These are phyloP conservation scores for Gloeophyllum trabeum DNA, from an alignment of 768 basidiomycete species.

Conservation along the genomic window DNA sequence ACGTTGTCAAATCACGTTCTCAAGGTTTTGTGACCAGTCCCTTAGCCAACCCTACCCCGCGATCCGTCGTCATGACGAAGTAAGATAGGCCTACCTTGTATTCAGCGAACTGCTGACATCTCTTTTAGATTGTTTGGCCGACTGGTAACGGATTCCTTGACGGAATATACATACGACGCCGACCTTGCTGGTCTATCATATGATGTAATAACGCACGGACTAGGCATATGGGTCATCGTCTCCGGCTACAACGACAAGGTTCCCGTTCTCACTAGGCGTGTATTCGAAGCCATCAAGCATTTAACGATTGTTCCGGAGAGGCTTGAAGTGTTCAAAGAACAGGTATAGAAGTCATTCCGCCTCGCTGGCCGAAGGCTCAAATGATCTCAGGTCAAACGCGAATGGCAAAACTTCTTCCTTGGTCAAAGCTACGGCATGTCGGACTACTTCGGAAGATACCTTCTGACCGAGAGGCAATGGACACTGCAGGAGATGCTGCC, in stretches of 20 bases:
- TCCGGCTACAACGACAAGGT: slow-evolving; percentile 92
- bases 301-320: slow-evolving; percentile 60
- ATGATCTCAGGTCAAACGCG: slow-evolving; percentile 46
- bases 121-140: slow-evolving; percentile 60
- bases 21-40: slow-evolving; percentile 36
- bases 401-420: slow-evolving; percentile 82
- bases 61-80: slow-evolving; percentile 66
- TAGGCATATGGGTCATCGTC: slow-evolving; percentile 57
- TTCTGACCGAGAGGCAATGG: slow-evolving; percentile 65
- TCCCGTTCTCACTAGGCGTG: slow-evolving; percentile 55
- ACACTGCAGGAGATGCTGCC: slow-evolving; percentile 66
- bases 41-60: slow-evolving; percentile 47
- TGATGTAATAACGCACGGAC: slow-evolving; percentile 45
- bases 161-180: slow-evolving; percentile 89
- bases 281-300: slow-evolving; percentile 57
- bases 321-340: slow-evolving; percentile 74
- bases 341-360: slow-evolving; percentile 29
- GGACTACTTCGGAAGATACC: slow-evolving; percentile 62
- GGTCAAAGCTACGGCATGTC: slow-evolving; percentile 74
- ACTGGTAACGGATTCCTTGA: slow-evolving; percentile 79
- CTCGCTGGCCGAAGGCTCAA: background rate
- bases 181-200: slow-evolving; percentile 84
- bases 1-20: slow-evolving; percentile 3
- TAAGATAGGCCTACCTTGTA: slow-evolving; percentile 16
- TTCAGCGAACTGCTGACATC: slow-evolving; percentile 1